Evolutionary conservation across 1,284 basidiomycete species (phyloP).

Genomic region (Erythrobasidium hasegawianum): DNA sequence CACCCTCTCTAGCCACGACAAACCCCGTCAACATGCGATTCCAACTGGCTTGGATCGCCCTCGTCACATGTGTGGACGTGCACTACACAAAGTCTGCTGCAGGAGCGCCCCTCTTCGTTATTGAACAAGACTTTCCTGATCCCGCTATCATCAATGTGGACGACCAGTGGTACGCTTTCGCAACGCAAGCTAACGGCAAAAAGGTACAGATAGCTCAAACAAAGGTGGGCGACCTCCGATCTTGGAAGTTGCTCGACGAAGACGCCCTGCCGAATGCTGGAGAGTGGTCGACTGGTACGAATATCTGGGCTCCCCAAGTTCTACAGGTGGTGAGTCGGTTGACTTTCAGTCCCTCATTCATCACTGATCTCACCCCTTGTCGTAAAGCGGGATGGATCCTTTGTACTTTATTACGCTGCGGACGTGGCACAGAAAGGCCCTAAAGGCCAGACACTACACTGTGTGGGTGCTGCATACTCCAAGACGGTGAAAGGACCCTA

Average conservation of each 20-base stretch:
- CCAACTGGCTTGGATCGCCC: no score
- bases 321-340: not conserved
- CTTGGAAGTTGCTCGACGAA: not conserved
- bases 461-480: not conserved
- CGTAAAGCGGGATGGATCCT: not conserved
- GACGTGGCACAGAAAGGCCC: not conserved
- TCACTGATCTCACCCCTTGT: not conserved
- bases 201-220: not conserved
- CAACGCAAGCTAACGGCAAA: not conserved
- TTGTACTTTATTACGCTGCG: not conserved
- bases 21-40: no score
- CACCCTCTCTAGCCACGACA: no score
- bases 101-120: not conserved
- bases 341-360: no score
- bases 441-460: not conserved
- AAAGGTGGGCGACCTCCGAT: not conserved
- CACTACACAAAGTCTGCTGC: not conserved
- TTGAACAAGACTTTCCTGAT: not conserved
- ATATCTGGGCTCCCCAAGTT: constrained; percentile 1
- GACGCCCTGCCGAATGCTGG: constrained; percentile 3
- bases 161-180: not conserved
- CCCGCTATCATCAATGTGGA: not conserved
- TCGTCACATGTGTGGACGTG: no score
- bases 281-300: not conserved
- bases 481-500: not conserved